Conservation (phyloP, 441 rosid genomes). For the Pelargonium exstipulatum region DNA sequence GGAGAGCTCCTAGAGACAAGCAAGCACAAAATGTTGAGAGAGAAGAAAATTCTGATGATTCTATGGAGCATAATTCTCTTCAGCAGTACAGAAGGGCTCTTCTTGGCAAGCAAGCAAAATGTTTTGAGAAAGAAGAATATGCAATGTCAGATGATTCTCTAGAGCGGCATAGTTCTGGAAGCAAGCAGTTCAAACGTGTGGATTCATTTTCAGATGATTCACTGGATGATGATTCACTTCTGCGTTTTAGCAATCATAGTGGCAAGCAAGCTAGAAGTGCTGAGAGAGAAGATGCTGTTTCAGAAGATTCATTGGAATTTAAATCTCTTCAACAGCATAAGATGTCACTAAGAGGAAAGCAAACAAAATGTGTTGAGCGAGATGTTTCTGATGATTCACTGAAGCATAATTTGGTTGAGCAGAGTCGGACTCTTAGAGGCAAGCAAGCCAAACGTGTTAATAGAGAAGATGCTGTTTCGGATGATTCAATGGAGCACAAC, state of each 20-base stretch:
- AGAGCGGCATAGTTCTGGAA: background rate
- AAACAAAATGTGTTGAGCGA: constrained; percentile 20
- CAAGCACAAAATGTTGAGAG: constrained; percentile 27
- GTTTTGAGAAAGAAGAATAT: constrained; percentile 31
- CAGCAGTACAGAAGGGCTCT: constrained; percentile 26
- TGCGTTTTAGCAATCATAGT: constrained; percentile 25
- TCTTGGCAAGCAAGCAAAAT: constrained; percentile 23
- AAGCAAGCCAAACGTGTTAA: constrained; percentile 27
- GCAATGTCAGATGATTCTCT: constrained; percentile 31
- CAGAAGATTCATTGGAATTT: constrained; percentile 41
- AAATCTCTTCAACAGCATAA: constrained; percentile 29
- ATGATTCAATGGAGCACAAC: constrained; percentile 38
- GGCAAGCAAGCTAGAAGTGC: constrained; percentile 25
- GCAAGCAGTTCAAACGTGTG: constrained; percentile 32
- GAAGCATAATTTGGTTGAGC: constrained; percentile 26
- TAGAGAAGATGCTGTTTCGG: constrained; percentile 43
- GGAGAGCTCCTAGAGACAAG: constrained; percentile 25
- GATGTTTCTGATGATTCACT: constrained; percentile 35
- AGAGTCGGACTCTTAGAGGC: constrained; percentile 25
- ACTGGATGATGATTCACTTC: constrained; percentile 22
- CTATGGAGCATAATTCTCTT: constrained; percentile 28
- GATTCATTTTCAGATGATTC: constrained; percentile 35
- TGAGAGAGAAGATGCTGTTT: constrained; percentile 40
- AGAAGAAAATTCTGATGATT: constrained; percentile 46
- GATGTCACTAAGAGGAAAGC: constrained; percentile 38